Conservation (phyloP, 225 moss, liverwort and hornwort genomes). For the Straminergon stramineum region DNA sequence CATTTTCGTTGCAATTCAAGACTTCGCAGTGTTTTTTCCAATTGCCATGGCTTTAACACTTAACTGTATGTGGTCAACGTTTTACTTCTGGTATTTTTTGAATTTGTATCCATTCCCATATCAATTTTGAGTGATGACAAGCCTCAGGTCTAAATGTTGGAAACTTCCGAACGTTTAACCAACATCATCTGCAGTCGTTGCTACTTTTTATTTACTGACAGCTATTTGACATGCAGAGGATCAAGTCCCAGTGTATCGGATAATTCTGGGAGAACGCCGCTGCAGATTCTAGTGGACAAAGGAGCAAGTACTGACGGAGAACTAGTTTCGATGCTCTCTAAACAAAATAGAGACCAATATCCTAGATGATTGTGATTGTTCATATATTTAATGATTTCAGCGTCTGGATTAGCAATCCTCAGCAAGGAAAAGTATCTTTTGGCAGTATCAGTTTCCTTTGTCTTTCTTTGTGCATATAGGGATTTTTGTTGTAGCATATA, state of each 20-base stretch:
- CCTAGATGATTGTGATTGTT: neutral
- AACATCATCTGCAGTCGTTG: neutral
- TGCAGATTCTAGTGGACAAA: constrained; percentile 62
- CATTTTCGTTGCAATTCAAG: neutral
- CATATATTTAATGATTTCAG: neutral
- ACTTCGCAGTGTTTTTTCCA: neutral
- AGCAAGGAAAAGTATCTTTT: neutral
- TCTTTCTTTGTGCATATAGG: constrained; percentile 15
- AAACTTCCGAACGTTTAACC: neutral
- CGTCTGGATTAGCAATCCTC: neutral
- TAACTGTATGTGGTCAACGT: neutral
- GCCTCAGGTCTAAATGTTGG: neutral
- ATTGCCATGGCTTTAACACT: neutral
- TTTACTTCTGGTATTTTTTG: neutral
- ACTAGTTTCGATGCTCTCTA: constrained; percentile 52
- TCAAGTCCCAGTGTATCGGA: constrained; percentile 47
- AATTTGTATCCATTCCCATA: neutral
- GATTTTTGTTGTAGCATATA: constrained; percentile 18
- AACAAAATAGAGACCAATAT: constrained; percentile 30
- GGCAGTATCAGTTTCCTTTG: neutral
- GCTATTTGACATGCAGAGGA: constrained; percentile 35
- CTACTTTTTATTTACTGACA: neutral
- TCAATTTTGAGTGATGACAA: neutral
- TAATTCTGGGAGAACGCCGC: constrained; percentile 60
- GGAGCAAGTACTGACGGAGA: constrained; percentile 68